Percentiles rank a stretch among this genome's conserved stretches.
phyloP scores from a whole-genome alignment of 2,329 filamentous ascomycete species.

The Arthrobotrys pseudoclavata region DNA sequence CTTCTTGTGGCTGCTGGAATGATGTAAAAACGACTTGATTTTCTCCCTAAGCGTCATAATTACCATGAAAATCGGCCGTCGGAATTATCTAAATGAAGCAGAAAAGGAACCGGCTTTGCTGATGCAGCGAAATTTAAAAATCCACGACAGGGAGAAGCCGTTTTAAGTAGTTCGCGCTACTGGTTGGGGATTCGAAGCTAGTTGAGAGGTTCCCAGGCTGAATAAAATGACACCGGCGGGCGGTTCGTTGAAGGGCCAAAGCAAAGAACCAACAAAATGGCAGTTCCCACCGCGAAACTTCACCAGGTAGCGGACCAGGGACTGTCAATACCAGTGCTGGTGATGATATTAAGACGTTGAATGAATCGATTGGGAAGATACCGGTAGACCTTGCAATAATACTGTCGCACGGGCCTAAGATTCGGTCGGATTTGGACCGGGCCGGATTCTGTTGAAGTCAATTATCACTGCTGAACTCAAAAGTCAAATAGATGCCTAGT shows the following conservation, averaged over 20 bases:
- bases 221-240: neutral
- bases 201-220: conserved; percentile 21
- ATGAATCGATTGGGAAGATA: neutral
- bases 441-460: conserved; percentile 9
- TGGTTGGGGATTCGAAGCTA: conserved; percentile 17
- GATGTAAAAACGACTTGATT: conserved; percentile 47
- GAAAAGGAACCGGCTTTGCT: neutral
- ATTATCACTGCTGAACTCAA: neutral
- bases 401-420: neutral
- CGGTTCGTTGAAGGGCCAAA: conserved; percentile 6
- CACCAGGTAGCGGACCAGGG: neutral
- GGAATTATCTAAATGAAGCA: neutral
- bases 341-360: neutral
- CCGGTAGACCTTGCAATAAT: neutral
- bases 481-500: neutral
- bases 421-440: neutral
- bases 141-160: conserved; percentile 12
- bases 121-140: neutral
- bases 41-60: conserved; percentile 56
- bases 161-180: conserved; percentile 27
- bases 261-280: conserved; percentile 27
- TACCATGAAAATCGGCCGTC: neutral
- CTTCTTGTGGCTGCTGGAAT: conserved; percentile 39
- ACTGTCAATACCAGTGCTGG: neutral
- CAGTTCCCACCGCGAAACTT: neutral